Evolutionary conservation across 495 filamentous ascomycete species (phyloP), one percentile per base, ranked within the genome.

Genomic region (Viridothelium virens): DNA sequence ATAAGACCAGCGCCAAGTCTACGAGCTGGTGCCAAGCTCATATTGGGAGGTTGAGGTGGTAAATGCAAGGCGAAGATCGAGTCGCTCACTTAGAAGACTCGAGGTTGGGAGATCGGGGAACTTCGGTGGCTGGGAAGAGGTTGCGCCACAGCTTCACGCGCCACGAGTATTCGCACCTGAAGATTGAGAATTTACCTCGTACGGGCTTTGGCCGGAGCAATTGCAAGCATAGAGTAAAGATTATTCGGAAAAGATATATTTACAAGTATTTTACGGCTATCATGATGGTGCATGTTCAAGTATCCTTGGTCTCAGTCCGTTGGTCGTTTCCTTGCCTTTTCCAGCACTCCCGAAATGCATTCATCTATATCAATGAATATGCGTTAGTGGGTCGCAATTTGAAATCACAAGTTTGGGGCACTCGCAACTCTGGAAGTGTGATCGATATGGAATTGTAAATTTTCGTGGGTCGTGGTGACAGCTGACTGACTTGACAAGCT

Each of bases 291-390:
- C 47, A 46, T 38, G 18, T 38, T 75, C 67, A 76, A 50, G 75
- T 79, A 31, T 94, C 86, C 73, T 91, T 91, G 38, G 82, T 87
- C 70, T 82, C 81, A 0, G 92, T 96, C 73, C 94, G 85, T 75
- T 87, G 78, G 72, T 92, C 86, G 76, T 98, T 98, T 59, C 92
- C 88, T 68, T 96, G 88, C 66, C 80, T 82, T 76, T 96, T 96
- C 94, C 94, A 98, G 75, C 94, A 98, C 70, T 89, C 83, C 70
- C 85, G 86, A 74, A 98, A 98, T 9, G 83, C 83, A 74, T 96
- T 90, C 90, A 98, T 95, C 94, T 98, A 68, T 33, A 70, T 33
- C 33, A 33, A 59, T 38, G 14, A 31, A 53, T 33, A 6, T 2
- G 38, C 25, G 14, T 59, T 59, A 59, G 25, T 36, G 25, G 18